Evolutionary conservation across 192 early-diverging fungal genomes (phyloP).

Genomic region (Obelidium mucronatum): DNA sequence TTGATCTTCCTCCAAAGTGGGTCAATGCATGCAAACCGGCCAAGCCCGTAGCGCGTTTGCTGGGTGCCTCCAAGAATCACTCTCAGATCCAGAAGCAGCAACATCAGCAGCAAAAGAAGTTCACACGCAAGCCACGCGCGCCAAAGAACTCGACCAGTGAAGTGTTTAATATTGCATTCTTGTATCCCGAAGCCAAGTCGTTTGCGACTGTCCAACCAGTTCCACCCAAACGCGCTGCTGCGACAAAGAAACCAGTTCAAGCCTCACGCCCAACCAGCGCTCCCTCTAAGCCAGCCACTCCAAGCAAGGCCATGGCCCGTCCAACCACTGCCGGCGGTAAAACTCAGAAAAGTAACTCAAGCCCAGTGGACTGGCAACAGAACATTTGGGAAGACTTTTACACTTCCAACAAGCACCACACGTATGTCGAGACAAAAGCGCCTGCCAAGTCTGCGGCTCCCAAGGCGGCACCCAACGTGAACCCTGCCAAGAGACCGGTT

Average conservation of each 20-base stretch:
- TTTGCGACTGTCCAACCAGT: background rate
- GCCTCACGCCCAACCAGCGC: background rate
- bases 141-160: background rate
- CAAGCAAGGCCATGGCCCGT: background rate
- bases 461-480: background rate
- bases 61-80: background rate
- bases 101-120: slow-evolving; percentile 6
- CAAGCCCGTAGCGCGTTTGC: background rate
- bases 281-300: background rate
- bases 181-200: background rate
- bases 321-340: background rate
- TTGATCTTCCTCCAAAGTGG: slow-evolving; percentile 20
- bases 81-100: background rate
- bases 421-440: background rate
- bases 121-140: slow-evolving; percentile 14
- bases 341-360: background rate
- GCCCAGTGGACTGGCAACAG: slow-evolving; percentile 15
- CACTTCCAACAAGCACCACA: slow-evolving; percentile 20
- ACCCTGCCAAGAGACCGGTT: slow-evolving; percentile 1
- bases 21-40: slow-evolving; percentile 9
- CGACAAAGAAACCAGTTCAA: background rate
- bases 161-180: background rate
- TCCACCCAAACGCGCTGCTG: background rate
- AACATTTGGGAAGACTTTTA: slow-evolving; percentile 31
- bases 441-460: background rate